These are phyloP conservation scores for Aureobasidium uvarum DNA, from an alignment of 2,329 filamentous ascomycete species.

Conservation along the genomic window DNA sequence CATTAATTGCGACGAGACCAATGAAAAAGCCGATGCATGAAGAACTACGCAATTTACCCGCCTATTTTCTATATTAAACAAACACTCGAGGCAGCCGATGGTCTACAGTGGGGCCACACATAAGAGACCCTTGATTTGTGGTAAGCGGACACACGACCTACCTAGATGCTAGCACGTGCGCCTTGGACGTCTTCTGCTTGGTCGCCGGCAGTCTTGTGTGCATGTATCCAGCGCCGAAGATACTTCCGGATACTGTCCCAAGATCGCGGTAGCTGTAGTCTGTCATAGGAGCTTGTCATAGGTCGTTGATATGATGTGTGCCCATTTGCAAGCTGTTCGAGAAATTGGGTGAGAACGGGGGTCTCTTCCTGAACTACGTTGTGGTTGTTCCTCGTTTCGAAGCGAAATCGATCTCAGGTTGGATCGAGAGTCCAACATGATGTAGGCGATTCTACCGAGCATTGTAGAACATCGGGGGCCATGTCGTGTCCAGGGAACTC, in stretches of 20 bases:
- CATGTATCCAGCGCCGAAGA: background rate
- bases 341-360: background rate
- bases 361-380: background rate
- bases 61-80: slow-evolving; percentile 22
- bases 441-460: background rate
- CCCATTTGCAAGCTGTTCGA: background rate
- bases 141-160: slow-evolving; percentile 16
- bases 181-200: background rate
- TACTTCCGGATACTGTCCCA: background rate
- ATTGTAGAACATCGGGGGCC: background rate
- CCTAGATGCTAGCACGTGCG: slow-evolving; percentile 1
- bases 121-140: background rate
- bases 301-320: background rate
- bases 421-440: background rate
- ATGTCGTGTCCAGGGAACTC: background rate
- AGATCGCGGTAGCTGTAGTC: background rate
- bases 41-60: slow-evolving; percentile 16
- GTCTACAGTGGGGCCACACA: background rate
- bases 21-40: slow-evolving; percentile 18
- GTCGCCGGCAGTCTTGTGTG: background rate
- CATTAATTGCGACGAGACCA: slow-evolving; percentile 22
- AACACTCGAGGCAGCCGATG: background rate
- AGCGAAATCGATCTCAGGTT: background rate
- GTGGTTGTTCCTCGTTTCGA: background rate
- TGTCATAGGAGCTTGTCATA: background rate